Base-by-base conservation (phyloP, 2,329 filamentous ascomycete species). In the Colletotrichum australisinense region DNA sequence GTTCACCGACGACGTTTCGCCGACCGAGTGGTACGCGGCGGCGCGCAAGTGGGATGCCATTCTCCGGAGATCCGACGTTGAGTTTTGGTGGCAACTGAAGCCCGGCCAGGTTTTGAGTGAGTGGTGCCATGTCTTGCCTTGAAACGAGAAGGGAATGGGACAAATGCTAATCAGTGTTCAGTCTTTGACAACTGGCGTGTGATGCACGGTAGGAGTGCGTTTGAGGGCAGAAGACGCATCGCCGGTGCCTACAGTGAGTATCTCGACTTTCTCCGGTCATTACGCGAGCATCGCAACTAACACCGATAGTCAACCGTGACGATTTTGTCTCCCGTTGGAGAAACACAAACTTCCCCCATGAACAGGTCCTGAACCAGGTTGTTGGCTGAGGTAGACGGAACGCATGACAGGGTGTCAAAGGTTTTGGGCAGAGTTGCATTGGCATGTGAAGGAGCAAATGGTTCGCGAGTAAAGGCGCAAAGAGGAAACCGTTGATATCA, bases 121-220 rank as follows among this genome's bases (percentile, higher is more conserved):
- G 91, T 86, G 3, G 52, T 28, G n/a, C 30, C 38, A 22, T 22
- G 26, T 11, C 22, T 24, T 35, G 58, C 19, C 14, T 35, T 35
- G 9, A 19, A n/a, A 19, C 26, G 3, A 49, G 26, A 7, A n/a
- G 16, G 16, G 38, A 16, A 7, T n/a, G 16, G 16, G 38, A 16
- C 14, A 16, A 42, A 55, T 69, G 32, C 74, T 82, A n/a, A 79
- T 58, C 26, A 38, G 24, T n/a, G 9, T 49, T 12, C 77, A 94
- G 93, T 98, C 59, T 98, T 99, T 81, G 94, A 99, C 80, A 98
- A 99, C 79, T 98, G 96, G 95, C 90, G 97, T 72, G 93, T 98
- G 42, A 84, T 98, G 77, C 97, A 99, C 82, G 97, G 96, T 1
- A 88, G 97, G 77, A 92, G 92, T 64, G 90, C 90, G 0, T 99